These are phyloP conservation scores for Plenodomus tracheiphilus DNA, from an alignment of 2,329 filamentous ascomycete genomes.

Conservation along the genomic window DNA sequence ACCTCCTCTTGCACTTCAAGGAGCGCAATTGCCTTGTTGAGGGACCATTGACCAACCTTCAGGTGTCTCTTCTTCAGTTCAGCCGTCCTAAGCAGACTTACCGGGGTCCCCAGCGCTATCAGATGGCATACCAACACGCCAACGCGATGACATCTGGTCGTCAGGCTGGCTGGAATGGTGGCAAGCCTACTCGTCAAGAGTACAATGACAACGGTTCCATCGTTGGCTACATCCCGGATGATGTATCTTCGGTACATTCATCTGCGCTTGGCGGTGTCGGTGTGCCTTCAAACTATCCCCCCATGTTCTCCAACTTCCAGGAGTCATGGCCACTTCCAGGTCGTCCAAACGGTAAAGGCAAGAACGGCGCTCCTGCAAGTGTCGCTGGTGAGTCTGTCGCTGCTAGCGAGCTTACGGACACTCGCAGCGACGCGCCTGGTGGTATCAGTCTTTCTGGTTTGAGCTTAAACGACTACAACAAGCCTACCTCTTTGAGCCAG, in stretches of 20 bases:
- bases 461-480: conserved; percentile 70
- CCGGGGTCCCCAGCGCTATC: conserved; percentile 83
- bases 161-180: conserved; percentile 49
- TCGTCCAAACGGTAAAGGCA: conserved; percentile 69
- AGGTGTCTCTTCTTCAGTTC: conserved; percentile 93
- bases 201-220: conserved; percentile 81
- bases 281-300: conserved; percentile 81
- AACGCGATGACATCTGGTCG: conserved; percentile 59
- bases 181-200: conserved; percentile 54
- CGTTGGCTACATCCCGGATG: conserved; percentile 93
- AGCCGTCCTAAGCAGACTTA: conserved; percentile 91
- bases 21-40: conserved; percentile 95
- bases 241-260: conserved; percentile 93
- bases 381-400: conserved; percentile 91
- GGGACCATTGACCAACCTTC: conserved; percentile 92
- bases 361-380: conserved; percentile 68
- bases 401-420: conserved; percentile 86
- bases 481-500: conserved; percentile 75
- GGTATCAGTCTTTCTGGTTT: conserved; percentile 88
- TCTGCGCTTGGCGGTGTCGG: conserved; percentile 85
- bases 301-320: conserved; percentile 93
- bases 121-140: conserved; percentile 74
- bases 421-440: conserved; percentile 75
- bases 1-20: conserved; percentile 93
- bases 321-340: conserved; percentile 88